Evolutionary conservation across 2,329 filamentous ascomycete genomes (phyloP).

Genomic region (Shiraia bambusicola): DNA sequence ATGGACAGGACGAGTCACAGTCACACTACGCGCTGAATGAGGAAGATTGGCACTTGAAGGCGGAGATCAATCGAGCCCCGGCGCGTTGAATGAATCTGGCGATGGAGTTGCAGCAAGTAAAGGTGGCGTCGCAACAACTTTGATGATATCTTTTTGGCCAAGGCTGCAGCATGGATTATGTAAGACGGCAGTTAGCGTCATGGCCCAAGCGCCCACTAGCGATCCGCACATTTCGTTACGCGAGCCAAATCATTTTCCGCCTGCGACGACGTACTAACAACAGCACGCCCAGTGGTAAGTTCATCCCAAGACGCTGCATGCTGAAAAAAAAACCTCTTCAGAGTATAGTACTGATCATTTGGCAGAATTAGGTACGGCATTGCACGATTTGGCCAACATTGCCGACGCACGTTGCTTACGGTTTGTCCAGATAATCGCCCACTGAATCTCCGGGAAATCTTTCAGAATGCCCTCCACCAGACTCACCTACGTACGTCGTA

Average conservation of each 20-base stretch:
- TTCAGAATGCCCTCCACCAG: constrained; percentile 56
- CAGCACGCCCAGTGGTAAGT: constrained; percentile 40
- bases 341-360: constrained; percentile 9
- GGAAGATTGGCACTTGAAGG: constrained; percentile 19
- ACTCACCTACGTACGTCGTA: constrained; percentile 58
- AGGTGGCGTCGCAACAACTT: constrained; percentile 25
- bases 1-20: constrained; percentile 6
- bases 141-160: constrained; percentile 26
- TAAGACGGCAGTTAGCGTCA: background rate
- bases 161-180: constrained; percentile 9
- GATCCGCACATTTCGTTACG: constrained; percentile 11
- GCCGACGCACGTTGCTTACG: constrained; percentile 28
- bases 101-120: constrained; percentile 27
- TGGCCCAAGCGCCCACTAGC: constrained; percentile 11
- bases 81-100: constrained; percentile 32
- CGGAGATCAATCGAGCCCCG: constrained; percentile 22
- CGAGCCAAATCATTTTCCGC: constrained; percentile 10
- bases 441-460: constrained; percentile 41
- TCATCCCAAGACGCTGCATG: constrained; percentile 16
- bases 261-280: constrained; percentile 28
- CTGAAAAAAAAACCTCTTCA: constrained; percentile 6
- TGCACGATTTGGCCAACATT: constrained; percentile 4
- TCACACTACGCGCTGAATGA: constrained; percentile 11
- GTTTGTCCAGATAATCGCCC: constrained; percentile 28
- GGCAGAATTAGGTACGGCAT: constrained; percentile 31